Conservation (phyloP, 495 filamentous ascomycete genomes). For the Neurospora terricola region DNA sequence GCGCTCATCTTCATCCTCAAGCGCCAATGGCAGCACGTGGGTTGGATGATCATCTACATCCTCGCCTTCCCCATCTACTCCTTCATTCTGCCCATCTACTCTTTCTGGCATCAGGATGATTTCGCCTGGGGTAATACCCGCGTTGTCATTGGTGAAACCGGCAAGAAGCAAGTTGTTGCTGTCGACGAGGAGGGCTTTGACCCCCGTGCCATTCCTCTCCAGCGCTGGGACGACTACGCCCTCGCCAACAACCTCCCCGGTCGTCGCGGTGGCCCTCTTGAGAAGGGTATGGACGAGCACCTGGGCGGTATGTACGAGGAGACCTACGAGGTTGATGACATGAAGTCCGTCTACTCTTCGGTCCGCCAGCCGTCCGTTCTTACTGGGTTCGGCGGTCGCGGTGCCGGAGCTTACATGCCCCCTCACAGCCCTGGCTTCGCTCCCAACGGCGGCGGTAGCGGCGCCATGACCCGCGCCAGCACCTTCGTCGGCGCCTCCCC, state of each 20-base stretch:
- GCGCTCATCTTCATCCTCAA: conserved; percentile 93
- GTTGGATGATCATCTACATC: conserved; percentile 99
- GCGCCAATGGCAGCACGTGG: conserved; percentile 93
- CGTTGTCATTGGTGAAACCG: conserved; percentile 90
- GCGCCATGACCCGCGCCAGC: conserved; percentile 33
- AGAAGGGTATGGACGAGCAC: conserved; percentile 46
- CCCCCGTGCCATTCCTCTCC: conserved; percentile 83
- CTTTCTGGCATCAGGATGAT: conserved; percentile 99
- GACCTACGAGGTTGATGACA: conserved; percentile 91
- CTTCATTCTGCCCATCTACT: conserved; percentile 86
- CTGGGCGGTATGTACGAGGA: conserved; percentile 51
- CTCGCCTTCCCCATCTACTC: conserved; percentile 89
- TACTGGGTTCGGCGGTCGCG: conserved; percentile 67
- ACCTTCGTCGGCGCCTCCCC: conserved; percentile 23
- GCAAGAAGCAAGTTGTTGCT: conserved; percentile 77
- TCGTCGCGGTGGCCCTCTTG: conserved; percentile 61
- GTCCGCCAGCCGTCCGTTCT: conserved; percentile 89
- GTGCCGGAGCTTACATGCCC: conserved; percentile 56
- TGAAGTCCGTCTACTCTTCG: conserved; percentile 92
- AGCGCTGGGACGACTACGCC: conserved; percentile 98
- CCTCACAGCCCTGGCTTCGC: conserved; percentile 58
- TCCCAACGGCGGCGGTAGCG: conserved; percentile 39
- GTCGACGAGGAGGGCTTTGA: conserved; percentile 83
- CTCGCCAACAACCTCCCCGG: conserved; percentile 80
- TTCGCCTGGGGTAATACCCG: conserved; percentile 98